phyloP scores from a whole-genome alignment of 75 land plant genomes.

The Pinus tabuliformis region DNA sequence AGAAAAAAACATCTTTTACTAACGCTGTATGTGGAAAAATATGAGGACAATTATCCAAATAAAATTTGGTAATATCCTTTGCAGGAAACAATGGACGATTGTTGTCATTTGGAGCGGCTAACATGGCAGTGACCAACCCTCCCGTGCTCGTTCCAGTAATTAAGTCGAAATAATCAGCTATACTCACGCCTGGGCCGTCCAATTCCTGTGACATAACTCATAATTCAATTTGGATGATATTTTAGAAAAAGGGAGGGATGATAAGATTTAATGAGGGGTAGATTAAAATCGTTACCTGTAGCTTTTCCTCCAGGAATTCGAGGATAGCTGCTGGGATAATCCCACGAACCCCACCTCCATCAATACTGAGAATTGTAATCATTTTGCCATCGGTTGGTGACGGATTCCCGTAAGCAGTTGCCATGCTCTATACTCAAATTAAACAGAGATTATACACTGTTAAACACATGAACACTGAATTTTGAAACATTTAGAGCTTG shows the following conservation, averaged over 20 bases:
- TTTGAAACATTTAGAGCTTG: no score
- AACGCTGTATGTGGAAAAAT: slow-evolving; percentile 9
- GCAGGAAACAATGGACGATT: slow-evolving; percentile 46
- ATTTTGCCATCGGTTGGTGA: no score
- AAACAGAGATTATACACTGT: no score
- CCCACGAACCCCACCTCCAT: neutral
- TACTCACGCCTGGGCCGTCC: slow-evolving; percentile 46
- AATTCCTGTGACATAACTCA: slow-evolving; percentile 24
- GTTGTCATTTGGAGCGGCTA: slow-evolving; percentile 37
- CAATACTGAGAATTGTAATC: neutral
- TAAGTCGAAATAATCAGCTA: slow-evolving; percentile 48
- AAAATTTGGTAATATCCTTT: slow-evolving; percentile 26
- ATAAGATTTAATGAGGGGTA: no score
- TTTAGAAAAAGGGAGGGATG: no score
- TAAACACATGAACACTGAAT: no score
- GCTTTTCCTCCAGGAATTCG: neutral
- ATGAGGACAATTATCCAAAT: slow-evolving; percentile 15
- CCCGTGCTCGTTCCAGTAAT: slow-evolving; percentile 52
- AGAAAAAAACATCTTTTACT: no score
- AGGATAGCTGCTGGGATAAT: neutral
- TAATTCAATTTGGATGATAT: no score
- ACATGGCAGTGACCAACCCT: slow-evolving; percentile 44
- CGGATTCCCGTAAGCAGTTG: no score
- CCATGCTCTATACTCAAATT: no score
- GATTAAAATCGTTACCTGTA: neutral